Percentiles rank a stretch among this genome's conserved stretches.
phyloP scores from a whole-genome alignment of 1,139 yeast species.

The Scheffersomyces titani region DNA sequence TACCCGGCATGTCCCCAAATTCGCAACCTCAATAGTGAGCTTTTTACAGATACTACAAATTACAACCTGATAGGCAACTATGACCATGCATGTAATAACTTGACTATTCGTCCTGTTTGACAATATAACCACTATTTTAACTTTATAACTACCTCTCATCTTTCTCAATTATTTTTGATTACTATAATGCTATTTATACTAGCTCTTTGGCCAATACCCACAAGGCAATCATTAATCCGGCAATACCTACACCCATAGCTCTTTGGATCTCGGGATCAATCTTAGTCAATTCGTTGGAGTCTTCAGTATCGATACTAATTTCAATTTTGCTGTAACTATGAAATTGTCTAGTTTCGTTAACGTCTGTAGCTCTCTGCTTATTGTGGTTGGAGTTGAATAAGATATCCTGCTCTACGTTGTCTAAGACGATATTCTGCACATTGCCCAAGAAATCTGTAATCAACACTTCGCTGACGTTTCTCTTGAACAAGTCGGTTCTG shows the following conservation, averaged over 20 bases:
- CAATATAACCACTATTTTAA: neutral
- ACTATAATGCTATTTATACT: neutral
- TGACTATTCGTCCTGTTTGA: neutral
- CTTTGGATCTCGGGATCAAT: neutral
- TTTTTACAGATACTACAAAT: too few species aligned
- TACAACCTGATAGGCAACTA: too few species aligned
- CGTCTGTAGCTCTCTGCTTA: constrained; percentile 14
- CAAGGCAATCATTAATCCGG: constrained; percentile 3
- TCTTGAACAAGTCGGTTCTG: constrained; percentile 71
- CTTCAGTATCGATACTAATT: neutral
- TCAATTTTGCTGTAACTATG: neutral
- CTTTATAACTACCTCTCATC: neutral
- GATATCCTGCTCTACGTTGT: constrained; percentile 51
- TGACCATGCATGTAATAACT: too few species aligned
- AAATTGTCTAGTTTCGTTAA: neutral
- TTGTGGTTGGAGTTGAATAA: constrained; percentile 34
- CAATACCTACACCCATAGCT: neutral
- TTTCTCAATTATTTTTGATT: neutral
- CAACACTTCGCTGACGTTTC: constrained; percentile 68
- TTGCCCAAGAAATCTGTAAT: constrained; percentile 96
- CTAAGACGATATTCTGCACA: constrained; percentile 79
- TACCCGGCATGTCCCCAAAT: neutral
- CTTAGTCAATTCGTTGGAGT: neutral
- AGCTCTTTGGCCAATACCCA: constrained; percentile 4
- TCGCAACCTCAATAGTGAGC: neutral